Base-by-base conservation (phyloP, 2,329 filamentous ascomycete genomes). In the Sordariomycetes sp. region DNA sequence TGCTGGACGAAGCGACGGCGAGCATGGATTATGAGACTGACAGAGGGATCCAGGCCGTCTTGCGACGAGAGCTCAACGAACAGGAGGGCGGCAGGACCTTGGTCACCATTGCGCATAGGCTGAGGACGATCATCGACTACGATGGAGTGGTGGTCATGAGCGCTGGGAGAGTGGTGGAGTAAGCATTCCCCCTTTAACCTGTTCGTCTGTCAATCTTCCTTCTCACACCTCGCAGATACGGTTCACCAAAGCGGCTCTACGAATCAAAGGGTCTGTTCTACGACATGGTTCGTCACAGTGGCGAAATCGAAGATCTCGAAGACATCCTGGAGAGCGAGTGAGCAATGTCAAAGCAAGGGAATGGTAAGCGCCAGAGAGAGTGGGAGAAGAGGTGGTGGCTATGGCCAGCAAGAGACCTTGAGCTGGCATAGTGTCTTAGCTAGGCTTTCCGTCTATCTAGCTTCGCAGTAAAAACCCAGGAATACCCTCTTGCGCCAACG, bases 1-100 rank as follows among this genome's bases (percentile, higher is more conserved):
- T 76, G 3, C 58, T 73, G 9, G 72, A 76, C 45, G 72, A 76
- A 49, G 72, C 72, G 8, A 76, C 72, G 3, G 70, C 71, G 17
- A 73, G 68, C 42, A 72, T 76, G 59, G 72, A 76, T 43, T 70
- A 71, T 38, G 66, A 71, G 47, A 74, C 72, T 18, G 72, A 76
- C 39, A 57, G 59, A 21, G 66, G 64, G 3, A 72, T 76, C 36
- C 72, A 76, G 50, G 53, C 54, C n/a, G 63, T 72, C 3, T 48
- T 76, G 21, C 58, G 70, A 12, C 50, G 56, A 57, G 61, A 34
- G 56, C 55, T 28, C 20, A 15, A 2, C 20, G 26, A 7, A 9
- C 12, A 30, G 12, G 34, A 21, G 5, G 51, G 59, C 9, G 63
- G 63, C 18, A 58, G 68, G 17, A 76, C 72, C 8, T 56, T 76